Percentiles rank a stretch among this genome's conserved stretches.
phyloP scores from a whole-genome alignment of 2,329 filamentous ascomycete genomes.

The Anthostomella pinea region DNA sequence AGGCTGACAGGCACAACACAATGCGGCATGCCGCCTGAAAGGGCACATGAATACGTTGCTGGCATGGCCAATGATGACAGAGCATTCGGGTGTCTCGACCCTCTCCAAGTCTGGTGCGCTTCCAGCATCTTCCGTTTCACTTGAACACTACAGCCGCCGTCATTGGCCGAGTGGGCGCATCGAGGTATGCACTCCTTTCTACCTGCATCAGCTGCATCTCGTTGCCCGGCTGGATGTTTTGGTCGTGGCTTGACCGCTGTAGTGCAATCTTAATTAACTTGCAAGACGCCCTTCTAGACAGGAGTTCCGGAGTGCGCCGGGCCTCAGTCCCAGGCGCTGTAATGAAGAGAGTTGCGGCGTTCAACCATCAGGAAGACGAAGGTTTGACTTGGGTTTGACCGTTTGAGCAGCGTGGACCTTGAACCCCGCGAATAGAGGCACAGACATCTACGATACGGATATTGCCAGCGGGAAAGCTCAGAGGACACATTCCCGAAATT shows the following conservation, averaged over 20 bases:
- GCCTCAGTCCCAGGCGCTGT: too few relatives aligned
- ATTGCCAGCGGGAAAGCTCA: too few relatives aligned
- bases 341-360: too few relatives aligned
- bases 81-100: constrained; percentile 18
- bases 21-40: too few relatives aligned
- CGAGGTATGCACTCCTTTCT: constrained; percentile 38
- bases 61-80: constrained; percentile 15
- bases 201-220: constrained; percentile 38
- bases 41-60: constrained; percentile 31
- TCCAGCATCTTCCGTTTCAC: constrained; percentile 41
- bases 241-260: constrained; percentile 9
- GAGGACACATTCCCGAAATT: too few relatives aligned
- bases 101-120: constrained; percentile 29
- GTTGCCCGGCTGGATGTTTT: constrained; percentile 22
- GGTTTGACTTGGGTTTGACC: constrained; percentile 10
- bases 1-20: too few relatives aligned
- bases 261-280: constrained; percentile 28
- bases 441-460: too few relatives aligned
- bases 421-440: too few relatives aligned
- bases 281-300: too few relatives aligned
- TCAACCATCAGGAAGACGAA: too few relatives aligned
- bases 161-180: constrained; percentile 29
- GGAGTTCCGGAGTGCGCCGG: too few relatives aligned
- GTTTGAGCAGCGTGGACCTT: constrained; percentile 13
- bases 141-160: constrained; percentile 14